Percentiles rank a stretch among this genome's conserved stretches.
These are phyloP conservation scores for Cryphonectria naterciae DNA, from an alignment of 2,329 filamentous ascomycete genomes.

Conservation along the genomic window DNA sequence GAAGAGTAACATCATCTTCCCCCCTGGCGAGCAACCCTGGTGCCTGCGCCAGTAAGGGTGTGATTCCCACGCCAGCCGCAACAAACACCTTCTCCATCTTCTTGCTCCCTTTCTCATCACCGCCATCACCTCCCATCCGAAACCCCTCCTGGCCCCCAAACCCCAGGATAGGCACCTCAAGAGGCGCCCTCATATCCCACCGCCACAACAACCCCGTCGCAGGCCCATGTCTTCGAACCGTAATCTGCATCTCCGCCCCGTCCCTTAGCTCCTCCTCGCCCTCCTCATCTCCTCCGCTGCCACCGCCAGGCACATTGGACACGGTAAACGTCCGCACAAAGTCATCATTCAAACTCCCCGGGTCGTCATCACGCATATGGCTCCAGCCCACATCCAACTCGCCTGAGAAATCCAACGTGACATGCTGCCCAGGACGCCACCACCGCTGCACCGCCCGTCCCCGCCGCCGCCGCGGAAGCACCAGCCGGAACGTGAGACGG, in stretches of 20 bases:
- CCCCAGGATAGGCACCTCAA: slow-evolving; percentile 71
- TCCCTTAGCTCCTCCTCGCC: slow-evolving; percentile 34
- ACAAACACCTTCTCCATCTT: slow-evolving; percentile 59
- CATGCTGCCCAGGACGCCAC: slow-evolving; percentile 76
- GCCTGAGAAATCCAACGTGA: slow-evolving; percentile 71
- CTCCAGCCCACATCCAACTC: slow-evolving; percentile 75
- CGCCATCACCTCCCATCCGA: slow-evolving; percentile 38
- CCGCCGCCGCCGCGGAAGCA: slow-evolving; percentile 18
- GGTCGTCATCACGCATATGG: slow-evolving; percentile 85
- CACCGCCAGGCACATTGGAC: slow-evolving; percentile 57
- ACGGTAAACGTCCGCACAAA: slow-evolving; percentile 84
- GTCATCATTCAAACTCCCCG: slow-evolving; percentile 81
- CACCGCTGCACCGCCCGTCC: slow-evolving; percentile 17
- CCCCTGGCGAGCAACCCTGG: slow-evolving; percentile 44
- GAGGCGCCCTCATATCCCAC: slow-evolving; percentile 53
- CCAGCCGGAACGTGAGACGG: slow-evolving; percentile 59
- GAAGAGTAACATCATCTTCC: slow-evolving; percentile 53
- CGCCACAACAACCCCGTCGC: slow-evolving; percentile 69
- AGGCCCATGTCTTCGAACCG: slow-evolving; percentile 68
- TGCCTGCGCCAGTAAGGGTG: slow-evolving; percentile 76
- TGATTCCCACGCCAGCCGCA: slow-evolving; percentile 82
- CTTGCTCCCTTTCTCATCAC: slow-evolving; percentile 37
- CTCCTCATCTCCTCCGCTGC: slow-evolving; percentile 2
- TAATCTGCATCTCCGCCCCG: slow-evolving; percentile 68
- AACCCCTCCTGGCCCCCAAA: slow-evolving; percentile 68